Conservation (phyloP, 139 green algal species). For the Pleodorina starrii region DNA sequence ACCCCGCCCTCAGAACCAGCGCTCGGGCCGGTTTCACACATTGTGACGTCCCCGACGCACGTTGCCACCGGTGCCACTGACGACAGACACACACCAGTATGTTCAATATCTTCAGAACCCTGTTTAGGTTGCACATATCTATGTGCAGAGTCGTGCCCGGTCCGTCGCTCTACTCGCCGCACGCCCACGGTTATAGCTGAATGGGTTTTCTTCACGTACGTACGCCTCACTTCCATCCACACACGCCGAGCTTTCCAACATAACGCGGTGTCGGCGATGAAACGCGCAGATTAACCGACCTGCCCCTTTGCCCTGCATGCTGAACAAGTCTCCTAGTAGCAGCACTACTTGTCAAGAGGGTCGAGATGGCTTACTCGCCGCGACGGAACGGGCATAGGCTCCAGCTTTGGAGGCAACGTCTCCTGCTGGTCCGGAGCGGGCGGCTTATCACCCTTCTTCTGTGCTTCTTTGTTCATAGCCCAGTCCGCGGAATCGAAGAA, state of each 20-base stretch:
- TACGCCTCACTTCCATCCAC: neutral
- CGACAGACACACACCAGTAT: neutral
- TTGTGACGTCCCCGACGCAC: neutral
- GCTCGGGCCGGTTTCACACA: neutral
- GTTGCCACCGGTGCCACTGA: neutral
- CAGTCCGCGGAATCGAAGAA: conserved; percentile 92
- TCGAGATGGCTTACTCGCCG: conserved; percentile 75
- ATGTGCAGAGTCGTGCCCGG: conserved; percentile 2
- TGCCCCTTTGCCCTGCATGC: neutral
- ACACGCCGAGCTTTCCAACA: neutral
- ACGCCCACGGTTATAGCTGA: conserved; percentile 2
- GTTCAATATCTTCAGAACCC: neutral
- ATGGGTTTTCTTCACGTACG: neutral
- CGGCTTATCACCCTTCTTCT: conserved; percentile 56
- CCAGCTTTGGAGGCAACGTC: conserved; percentile 77
- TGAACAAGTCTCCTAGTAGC: neutral
- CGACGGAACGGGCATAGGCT: conserved; percentile 62
- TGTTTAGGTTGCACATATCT: neutral
- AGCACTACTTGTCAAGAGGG: conserved; percentile 33
- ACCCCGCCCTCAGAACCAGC: too few species aligned
- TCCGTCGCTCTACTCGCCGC: neutral
- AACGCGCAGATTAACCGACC: conserved; percentile 3
- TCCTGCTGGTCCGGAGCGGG: conserved; percentile 47
- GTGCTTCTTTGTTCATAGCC: conserved; percentile 78
- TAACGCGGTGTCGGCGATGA: neutral